Evolutionary conservation across 164 flowering plant genomes (phyloP), one percentile per base, ranked within the genome.

Genomic region (Houttuynia cordata): DNA sequence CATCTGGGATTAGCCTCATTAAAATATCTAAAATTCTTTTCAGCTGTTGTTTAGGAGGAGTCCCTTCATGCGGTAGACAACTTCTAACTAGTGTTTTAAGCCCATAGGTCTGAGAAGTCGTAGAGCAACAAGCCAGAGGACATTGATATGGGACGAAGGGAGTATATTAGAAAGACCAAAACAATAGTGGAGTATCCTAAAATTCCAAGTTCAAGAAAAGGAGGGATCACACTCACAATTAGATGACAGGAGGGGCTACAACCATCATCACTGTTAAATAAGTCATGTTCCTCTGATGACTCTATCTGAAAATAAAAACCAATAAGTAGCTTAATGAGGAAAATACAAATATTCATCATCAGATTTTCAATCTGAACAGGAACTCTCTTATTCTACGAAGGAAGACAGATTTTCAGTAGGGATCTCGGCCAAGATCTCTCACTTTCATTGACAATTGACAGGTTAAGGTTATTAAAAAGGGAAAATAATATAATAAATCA

Each of bases 41-140:
- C 62, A 88, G 71, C 15, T 81, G 68, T 60, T 63, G 62, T 65
- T 57, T 71, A 59, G 64, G 67, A 51, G 54, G 67, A 71, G 75
- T 67, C 69, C 76, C 80, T 66, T 67, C 70, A 67, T 78, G 76
- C 9, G 92, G 95, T 75, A 86, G 72, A 70, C 73, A 80, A 51
- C 88, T 78, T 75, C 77, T 88, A 59, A 86, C 93, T 50, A 90
- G 83, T 55, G 81, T 71, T 78, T 86, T 94, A 61, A 94, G 79
- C 63, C 80, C 97, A 85, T 73, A 88, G 64, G 85, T 76, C 99
- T 94, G 86, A 69, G 14, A 42, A 9, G n/a, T 56, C 37, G 60
- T 13, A 57, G 8, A 30, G 6, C n/a, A 57, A 30, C 20, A 19
- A 57, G 17, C 21, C 20, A 18, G n/a, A n/a, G n/a, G n/a, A n/a